Conservation (phyloP, 163 green algal species). For the Chlorella variabilis region DNA sequence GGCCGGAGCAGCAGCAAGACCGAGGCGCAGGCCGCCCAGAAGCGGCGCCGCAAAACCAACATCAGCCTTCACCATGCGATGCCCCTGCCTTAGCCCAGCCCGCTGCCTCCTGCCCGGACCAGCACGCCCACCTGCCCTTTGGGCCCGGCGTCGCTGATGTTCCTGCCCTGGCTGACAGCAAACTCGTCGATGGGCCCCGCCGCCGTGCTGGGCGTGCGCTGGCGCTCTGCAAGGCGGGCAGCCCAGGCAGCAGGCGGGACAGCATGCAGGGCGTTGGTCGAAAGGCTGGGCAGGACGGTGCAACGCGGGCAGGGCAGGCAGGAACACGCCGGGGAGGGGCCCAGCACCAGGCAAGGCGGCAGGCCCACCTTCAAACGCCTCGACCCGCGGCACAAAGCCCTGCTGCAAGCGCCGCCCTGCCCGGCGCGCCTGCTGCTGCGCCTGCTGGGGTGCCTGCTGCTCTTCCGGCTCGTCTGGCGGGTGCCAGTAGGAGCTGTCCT, state of each 20-base stretch:
- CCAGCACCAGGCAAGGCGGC: not conserved
- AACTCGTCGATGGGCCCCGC: not conserved
- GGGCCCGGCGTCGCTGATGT: conserved; percentile 9
- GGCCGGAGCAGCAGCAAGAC: no score
- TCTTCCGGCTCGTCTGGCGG: not conserved
- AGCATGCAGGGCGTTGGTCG: not conserved
- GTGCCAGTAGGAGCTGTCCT: conserved; percentile 32
- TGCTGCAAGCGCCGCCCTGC: not conserved
- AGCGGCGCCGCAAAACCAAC: no score
- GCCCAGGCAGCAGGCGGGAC: not conserved
- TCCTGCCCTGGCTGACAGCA: conserved; percentile 13
- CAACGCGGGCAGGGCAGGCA: not conserved
- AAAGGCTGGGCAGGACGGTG: not conserved
- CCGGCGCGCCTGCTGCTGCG: conserved; percentile 2
- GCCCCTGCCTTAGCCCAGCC: not conserved
- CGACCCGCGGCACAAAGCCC: not conserved
- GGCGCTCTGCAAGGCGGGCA: conserved; percentile 12
- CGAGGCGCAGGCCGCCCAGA: no score
- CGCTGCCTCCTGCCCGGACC: no score
- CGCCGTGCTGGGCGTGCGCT: not conserved
- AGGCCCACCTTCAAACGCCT: conserved; percentile 29
- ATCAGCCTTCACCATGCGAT: no score
- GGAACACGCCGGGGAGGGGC: not conserved
- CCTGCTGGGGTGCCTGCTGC: not conserved
- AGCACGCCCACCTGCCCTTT: not conserved